phyloP scores from a whole-genome alignment of 345 rosid species.

The Melastoma malabathricum region DNA sequence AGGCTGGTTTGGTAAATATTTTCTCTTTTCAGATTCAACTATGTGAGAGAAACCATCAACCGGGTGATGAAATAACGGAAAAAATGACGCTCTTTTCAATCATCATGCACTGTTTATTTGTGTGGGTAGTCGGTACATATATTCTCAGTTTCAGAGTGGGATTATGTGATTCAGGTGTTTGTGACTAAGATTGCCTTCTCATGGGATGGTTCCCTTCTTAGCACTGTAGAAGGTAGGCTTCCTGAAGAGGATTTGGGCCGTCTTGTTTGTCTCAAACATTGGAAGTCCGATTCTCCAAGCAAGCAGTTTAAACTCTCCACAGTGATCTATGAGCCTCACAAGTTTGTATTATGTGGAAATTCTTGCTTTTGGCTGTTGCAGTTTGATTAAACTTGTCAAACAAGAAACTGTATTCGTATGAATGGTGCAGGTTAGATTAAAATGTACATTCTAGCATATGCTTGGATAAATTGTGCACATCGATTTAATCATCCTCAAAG shows the following conservation, averaged over 20 bases:
- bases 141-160: background rate
- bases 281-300: conserved; percentile 43
- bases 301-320: conserved; percentile 65
- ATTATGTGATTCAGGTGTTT: conserved; percentile 29
- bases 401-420: too few species aligned
- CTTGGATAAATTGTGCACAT: too few species aligned
- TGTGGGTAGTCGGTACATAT: background rate
- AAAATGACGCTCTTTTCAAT: conserved; percentile 6
- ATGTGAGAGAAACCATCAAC: conserved; percentile 96
- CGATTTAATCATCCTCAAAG: background rate
- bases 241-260: conserved; percentile 87
- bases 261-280: conserved; percentile 73
- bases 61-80: conserved; percentile 85
- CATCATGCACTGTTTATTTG: too few species aligned
- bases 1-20: background rate
- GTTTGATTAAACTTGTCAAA: too few species aligned
- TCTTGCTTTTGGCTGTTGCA: background rate
- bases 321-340: conserved; percentile 87
- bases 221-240: conserved; percentile 76
- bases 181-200: conserved; percentile 78
- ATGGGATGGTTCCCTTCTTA: conserved; percentile 63
- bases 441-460: too few species aligned
- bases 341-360: conserved; percentile 23
- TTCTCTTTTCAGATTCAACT: conserved; percentile 57
- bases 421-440: too few species aligned